Percentiles rank a stretch among this genome's conserved stretches.
phyloP scores from a whole-genome alignment of 2,329 filamentous ascomycete genomes.

The Dactylellina drechsleri region DNA sequence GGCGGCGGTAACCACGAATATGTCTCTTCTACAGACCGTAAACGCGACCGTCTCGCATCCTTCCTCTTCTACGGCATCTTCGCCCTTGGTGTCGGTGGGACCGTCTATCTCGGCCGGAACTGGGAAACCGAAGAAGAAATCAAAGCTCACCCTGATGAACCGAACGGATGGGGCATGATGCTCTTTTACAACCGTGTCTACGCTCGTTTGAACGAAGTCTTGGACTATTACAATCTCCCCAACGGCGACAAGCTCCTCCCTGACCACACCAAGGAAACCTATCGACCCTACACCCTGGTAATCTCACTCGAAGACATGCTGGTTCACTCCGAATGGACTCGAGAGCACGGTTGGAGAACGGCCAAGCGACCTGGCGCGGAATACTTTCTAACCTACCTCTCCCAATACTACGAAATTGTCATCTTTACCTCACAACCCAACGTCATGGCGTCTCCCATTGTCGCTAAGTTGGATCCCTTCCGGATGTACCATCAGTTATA shows the following conservation, averaged over 20 bases:
- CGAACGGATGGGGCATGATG: constrained; percentile 79
- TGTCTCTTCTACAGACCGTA: constrained; percentile 87
- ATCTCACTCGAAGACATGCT: constrained; percentile 92
- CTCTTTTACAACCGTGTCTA: constrained; percentile 84
- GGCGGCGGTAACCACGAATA: constrained; percentile 65
- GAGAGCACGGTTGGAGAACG: constrained; percentile 92
- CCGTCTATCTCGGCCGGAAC: constrained; percentile 83
- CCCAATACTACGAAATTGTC: constrained; percentile 97
- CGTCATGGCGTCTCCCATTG: constrained; percentile 83
- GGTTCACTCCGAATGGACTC: constrained; percentile 92
- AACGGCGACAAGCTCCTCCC: constrained; percentile 93
- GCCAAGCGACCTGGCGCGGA: constrained; percentile 95
- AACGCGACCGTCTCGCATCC: constrained; percentile 79
- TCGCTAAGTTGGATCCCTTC: constrained; percentile 85
- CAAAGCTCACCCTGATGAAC: constrained; percentile 68
- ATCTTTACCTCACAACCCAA: constrained; percentile 91
- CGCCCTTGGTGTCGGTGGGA: constrained; percentile 68
- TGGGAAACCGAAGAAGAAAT: constrained; percentile 83
- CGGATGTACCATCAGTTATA: constrained; percentile 96
- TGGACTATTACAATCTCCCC: constrained; percentile 95
- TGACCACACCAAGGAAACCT: constrained; percentile 74
- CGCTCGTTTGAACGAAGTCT: constrained; percentile 77
- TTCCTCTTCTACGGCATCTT: constrained; percentile 75
- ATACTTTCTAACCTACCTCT: constrained; percentile 96
- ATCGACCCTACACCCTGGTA: constrained; percentile 90